Conservation (phyloP, 257 asterid species). For the Craterostigma plantagineum region DNA sequence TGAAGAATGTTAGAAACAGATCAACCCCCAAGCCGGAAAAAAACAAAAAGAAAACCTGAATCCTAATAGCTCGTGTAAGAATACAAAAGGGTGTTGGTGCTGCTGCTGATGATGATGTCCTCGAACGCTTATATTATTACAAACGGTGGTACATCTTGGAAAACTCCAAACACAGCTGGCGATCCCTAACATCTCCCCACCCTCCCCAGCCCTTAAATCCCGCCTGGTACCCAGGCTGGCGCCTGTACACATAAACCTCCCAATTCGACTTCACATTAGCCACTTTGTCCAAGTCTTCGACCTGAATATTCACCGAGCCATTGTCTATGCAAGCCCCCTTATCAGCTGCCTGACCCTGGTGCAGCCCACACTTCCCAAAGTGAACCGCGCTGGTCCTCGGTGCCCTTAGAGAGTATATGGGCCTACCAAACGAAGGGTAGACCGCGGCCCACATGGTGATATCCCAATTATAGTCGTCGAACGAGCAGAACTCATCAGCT, state of each 20-base stretch:
- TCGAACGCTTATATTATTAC: no score
- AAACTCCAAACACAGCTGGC: slow-evolving; percentile 52
- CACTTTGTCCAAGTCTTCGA: slow-evolving; percentile 39
- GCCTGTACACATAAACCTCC: slow-evolving; percentile 34
- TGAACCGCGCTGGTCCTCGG: slow-evolving; percentile 86
- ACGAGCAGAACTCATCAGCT: slow-evolving; percentile 58
- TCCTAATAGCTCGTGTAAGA: neutral
- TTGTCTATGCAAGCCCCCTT: slow-evolving; percentile 38
- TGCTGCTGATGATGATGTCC: no score
- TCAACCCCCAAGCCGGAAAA: no score
- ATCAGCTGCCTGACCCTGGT: slow-evolving; percentile 67
- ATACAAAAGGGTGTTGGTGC: neutral
- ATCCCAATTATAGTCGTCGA: slow-evolving; percentile 98
- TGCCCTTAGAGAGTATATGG: slow-evolving; percentile 65
- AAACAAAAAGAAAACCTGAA: neutral
- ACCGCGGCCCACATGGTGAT: slow-evolving; percentile 99
- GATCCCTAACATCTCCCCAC: slow-evolving; percentile 88
- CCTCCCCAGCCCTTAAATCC: slow-evolving; percentile 99
- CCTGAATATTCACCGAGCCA: slow-evolving; percentile 32
- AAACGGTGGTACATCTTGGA: slow-evolving; percentile 23
- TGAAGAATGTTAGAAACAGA: no score
- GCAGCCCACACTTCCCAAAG: slow-evolving; percentile 89
- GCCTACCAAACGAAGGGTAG: slow-evolving; percentile 82
- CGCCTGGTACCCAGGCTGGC: slow-evolving; percentile 68
- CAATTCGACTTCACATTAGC: slow-evolving; percentile 39